Conservation (phyloP, 2,329 filamentous ascomycete species). For the Parascedosporium putredinis region DNA sequence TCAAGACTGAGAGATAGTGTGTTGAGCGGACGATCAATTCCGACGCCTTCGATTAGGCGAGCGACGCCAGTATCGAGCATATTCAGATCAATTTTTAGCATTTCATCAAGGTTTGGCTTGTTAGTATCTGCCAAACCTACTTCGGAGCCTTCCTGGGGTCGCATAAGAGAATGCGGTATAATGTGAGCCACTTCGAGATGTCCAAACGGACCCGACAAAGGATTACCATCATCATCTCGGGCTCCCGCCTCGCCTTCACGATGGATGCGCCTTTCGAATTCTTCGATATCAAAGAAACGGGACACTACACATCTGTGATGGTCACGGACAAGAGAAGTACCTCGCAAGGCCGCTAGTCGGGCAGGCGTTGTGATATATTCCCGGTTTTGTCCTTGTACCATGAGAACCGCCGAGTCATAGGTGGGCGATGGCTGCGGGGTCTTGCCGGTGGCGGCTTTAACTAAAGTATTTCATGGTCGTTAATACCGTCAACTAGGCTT, state of each 20-base stretch:
- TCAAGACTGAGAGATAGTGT: background rate
- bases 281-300: background rate
- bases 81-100: background rate
- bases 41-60: background rate
- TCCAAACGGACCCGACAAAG: background rate
- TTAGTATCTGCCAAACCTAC: background rate
- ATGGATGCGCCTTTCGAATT: background rate
- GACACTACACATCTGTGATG: background rate
- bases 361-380: background rate
- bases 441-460: background rate
- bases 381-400: background rate
- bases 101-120: background rate
- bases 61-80: background rate
- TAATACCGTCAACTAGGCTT: background rate
- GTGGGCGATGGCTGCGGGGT: background rate
- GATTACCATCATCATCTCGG: background rate
- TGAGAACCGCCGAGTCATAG: background rate
- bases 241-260: background rate
- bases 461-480: background rate
- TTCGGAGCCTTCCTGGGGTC: background rate
- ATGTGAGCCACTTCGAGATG: conserved; percentile 1
- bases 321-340: background rate
- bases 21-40: background rate
- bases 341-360: background rate
- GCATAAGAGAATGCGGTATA: background rate